phyloP scores from a whole-genome alignment of 768 basidiomycete genomes.

The Tylopilus felleus region DNA sequence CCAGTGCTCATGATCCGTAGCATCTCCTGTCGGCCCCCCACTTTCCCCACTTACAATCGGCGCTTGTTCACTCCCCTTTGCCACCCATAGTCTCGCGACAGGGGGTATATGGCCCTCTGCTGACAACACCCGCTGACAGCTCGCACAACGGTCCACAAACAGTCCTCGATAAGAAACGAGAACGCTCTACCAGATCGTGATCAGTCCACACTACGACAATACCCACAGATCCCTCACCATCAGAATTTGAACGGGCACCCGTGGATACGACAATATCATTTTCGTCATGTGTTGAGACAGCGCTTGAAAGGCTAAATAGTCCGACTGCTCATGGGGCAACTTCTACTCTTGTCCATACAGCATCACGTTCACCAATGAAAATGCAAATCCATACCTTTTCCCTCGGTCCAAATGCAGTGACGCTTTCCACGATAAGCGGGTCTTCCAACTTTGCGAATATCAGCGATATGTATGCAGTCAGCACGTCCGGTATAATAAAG shows the following conservation, averaged over 20 bases:
- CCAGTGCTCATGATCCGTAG: slow-evolving; percentile 39
- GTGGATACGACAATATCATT: slow-evolving; percentile 53
- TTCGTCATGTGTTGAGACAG: slow-evolving; percentile 65
- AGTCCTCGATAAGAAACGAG: slow-evolving; percentile 56
- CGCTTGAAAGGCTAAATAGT: slow-evolving; percentile 59
- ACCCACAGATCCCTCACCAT: slow-evolving; percentile 35
- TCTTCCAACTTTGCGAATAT: slow-evolving; percentile 35
- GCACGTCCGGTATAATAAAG: slow-evolving; percentile 60
- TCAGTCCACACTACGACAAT: background rate
- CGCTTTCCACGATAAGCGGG: slow-evolving; percentile 54
- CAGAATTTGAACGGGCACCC: slow-evolving; percentile 50
- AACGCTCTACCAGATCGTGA: slow-evolving; percentile 37
- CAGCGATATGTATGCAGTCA: slow-evolving; percentile 61
- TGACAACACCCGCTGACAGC: slow-evolving; percentile 64
- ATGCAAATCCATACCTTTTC: slow-evolving; percentile 48
- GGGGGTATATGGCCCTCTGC: slow-evolving; percentile 71
- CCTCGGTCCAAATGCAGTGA: slow-evolving; percentile 69
- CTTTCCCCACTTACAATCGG: background rate
- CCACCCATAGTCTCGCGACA: slow-evolving; percentile 57
- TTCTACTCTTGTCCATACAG: slow-evolving; percentile 39
- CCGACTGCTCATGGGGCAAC: slow-evolving; percentile 65
- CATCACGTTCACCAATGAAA: background rate
- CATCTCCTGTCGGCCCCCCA: background rate
- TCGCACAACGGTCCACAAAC: slow-evolving; percentile 57
- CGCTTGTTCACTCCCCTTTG: slow-evolving; percentile 9